A percentile compares a stretch with the other conserved stretches of the same genome.
Conservation (phyloP, 345 rosid genomes). For the Kandelia obovata region DNA sequence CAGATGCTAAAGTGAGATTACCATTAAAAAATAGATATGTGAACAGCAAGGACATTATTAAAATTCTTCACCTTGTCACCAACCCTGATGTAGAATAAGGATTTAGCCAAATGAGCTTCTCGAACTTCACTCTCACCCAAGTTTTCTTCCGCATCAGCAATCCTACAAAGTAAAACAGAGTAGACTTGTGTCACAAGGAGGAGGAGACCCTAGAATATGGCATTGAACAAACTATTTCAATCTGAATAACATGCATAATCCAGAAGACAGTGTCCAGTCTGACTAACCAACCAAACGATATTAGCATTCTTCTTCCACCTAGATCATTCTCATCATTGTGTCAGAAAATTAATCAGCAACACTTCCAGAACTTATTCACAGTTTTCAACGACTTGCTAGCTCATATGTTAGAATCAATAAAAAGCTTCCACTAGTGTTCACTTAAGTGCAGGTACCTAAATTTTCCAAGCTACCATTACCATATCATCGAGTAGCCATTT, state of each 20-base stretch:
- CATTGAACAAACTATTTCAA: not conserved
- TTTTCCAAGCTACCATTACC: not conserved
- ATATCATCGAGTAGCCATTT: not conserved
- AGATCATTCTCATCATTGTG: not conserved
- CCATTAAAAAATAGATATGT: constrained; percentile 5
- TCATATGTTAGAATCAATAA: not conserved
- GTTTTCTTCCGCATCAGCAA: constrained; percentile 98
- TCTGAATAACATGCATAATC: not conserved
- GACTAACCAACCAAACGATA: constrained; percentile 1
- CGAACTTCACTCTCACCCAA: constrained; percentile 98
- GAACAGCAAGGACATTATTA: constrained; percentile 6
- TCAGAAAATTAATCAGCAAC: not conserved
- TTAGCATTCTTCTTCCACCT: not conserved
- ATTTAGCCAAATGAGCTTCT: constrained; percentile 97
- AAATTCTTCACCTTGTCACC: constrained; percentile 66
- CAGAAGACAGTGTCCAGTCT: not conserved
- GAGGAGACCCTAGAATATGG: not conserved
- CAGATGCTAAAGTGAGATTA: constrained; percentile 9
- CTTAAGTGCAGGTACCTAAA: not conserved
- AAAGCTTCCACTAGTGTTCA: not conserved
- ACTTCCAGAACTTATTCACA: not conserved
- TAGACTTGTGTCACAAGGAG: not conserved
- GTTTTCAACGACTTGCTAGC: not conserved
- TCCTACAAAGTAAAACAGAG: constrained; percentile 43
- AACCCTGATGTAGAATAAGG: constrained; percentile 73